Base-by-base conservation (phyloP, 2,329 filamentous ascomycete species). In the Xylaria digitata region DNA sequence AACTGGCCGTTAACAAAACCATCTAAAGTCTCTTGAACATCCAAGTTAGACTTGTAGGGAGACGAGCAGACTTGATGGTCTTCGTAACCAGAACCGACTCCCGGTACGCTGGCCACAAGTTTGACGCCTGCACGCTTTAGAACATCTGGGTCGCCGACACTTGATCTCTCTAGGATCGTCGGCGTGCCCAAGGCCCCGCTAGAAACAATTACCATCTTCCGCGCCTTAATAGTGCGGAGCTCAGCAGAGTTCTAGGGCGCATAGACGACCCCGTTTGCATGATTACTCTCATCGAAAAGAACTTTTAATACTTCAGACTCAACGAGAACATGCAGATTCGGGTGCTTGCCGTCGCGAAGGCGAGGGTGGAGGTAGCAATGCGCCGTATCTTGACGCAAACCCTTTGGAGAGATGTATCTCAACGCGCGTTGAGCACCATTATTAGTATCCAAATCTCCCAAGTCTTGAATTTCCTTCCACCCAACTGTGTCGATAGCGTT, bases 111-210 rank as follows among this genome's bases (percentile, higher is more conserved):
- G 21, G 50, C 17, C 5, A 86, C 74, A 1, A 83, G 74, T 2
- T 82, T 77, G 6, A 89, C 82, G 1, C 83, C 84, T 0, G 76
- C 78, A 17, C 70, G 65, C 19, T 75, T 67, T 9, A 82, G 75
- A 7, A 88, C 76, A 1, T 83, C 78, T 0, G 80, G 78, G 52
- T 82, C 80, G 17, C 87, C 87, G 1, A 91, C 72, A 11, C 89
- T 88, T 0, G 89, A 90, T n/a, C 88, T 79, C 74, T 91, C 87
- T 0, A 91, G 82, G 1, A 90, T 81, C 0, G 78, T 75, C 0
- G 87, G 86, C 0, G 86, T 85, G 0, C 84, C 83, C 3, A 83
- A 79, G 0, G 85, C 82, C 11, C 87, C 87, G 4, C 81, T 79
- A 1, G 80, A 80, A 0, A 82, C 66, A 6, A 83, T 72, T 1